phyloP scores from a whole-genome alignment of 768 basidiomycete species.

The Boletellus emodensis region DNA sequence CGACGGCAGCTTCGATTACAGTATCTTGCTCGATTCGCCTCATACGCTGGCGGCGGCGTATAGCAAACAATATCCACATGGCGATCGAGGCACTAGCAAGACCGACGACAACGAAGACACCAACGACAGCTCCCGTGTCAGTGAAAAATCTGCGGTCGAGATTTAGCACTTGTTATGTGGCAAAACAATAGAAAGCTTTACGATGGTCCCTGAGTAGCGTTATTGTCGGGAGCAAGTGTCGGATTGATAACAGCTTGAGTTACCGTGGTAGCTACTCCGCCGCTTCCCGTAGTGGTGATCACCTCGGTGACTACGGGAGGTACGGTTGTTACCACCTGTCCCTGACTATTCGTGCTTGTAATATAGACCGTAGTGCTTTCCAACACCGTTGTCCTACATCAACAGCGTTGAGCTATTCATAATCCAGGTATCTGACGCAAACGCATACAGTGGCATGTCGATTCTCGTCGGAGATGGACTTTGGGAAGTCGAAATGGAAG shows the following conservation, averaged over 20 bases:
- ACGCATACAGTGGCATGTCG: slow-evolving; percentile 24
- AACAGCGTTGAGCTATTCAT: slow-evolving; percentile 12
- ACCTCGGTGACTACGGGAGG: slow-evolving; percentile 58
- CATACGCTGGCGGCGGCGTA: slow-evolving; percentile 61
- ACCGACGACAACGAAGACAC: slow-evolving; percentile 87
- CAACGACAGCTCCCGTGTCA: slow-evolving; percentile 88
- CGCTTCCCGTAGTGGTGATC: slow-evolving; percentile 48
- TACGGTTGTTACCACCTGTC: slow-evolving; percentile 44
- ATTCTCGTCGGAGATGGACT: slow-evolving; percentile 1
- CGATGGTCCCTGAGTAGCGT: slow-evolving; percentile 42
- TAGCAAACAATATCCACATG: slow-evolving; percentile 67
- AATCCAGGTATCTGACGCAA: slow-evolving; percentile 9
- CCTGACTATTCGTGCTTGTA: slow-evolving; percentile 57
- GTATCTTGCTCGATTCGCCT: slow-evolving; percentile 63
- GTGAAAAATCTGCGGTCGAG: slow-evolving; percentile 65
- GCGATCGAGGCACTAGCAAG: slow-evolving; percentile 67
- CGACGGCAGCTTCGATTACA: slow-evolving; percentile 66
- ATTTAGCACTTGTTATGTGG: slow-evolving; percentile 2
- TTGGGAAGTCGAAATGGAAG: slow-evolving; percentile 7
- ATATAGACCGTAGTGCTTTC: slow-evolving; percentile 48
- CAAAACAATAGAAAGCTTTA: slow-evolving; percentile 29
- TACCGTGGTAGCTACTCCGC: slow-evolving; percentile 53
- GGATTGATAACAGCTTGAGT: slow-evolving; percentile 69
- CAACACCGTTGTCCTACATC: slow-evolving; percentile 47
- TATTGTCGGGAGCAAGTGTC: slow-evolving; percentile 54